Evolutionary conservation across 208 protist species (phyloP), one percentile per base, ranked within the genome.

Genomic region (Crithidia thermophila): DNA sequence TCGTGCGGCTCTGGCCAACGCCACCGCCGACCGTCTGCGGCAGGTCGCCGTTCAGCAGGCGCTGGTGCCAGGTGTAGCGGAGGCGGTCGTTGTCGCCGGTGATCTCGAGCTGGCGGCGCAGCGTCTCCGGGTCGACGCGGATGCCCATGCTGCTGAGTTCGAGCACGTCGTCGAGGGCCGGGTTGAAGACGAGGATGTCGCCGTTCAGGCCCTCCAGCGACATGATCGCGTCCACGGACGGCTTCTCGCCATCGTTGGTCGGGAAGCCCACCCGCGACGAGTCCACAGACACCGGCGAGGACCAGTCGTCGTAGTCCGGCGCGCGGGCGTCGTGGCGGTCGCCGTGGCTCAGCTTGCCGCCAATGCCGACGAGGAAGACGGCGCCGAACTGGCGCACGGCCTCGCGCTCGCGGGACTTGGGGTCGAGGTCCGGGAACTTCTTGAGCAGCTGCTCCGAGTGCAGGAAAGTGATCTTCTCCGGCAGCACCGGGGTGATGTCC

Each of bases 261-360:
- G 77, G 77, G 49, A 85, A 87, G 56, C 61, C 77, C 25, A 77
- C 39, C 42, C 74, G 67, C 42, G 34, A 47, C 31, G 59, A 67
- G 67, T 77, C 51, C 8, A 79, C 45, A 25, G 67, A 71, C 9
- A 90, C 76, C 4, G 89, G 89, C n/a, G 89, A 84, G 40, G 85
- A 90, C 93, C 93, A 97, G 68, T 97, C 93, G 67, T 97, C 93
- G 77, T 97, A 97, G 81, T 97, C 93, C 25, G 93, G 86, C 13
- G 93, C 85, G 34, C 93, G 84, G 31, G 75, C 82, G 67, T 96
- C 93, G 72, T 97, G 93, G 56, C 59, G 55, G 31, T 93, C 78
- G 39, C 91, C 87, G 74, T 85, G 75, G 79, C 75, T 93, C 20
- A 96, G 76, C 53, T 81, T 84, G 39, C 83, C 79, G 36, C 93